phyloP scores from a whole-genome alignment of 164 flowering plant species.

The Saururus chinensis region DNA sequence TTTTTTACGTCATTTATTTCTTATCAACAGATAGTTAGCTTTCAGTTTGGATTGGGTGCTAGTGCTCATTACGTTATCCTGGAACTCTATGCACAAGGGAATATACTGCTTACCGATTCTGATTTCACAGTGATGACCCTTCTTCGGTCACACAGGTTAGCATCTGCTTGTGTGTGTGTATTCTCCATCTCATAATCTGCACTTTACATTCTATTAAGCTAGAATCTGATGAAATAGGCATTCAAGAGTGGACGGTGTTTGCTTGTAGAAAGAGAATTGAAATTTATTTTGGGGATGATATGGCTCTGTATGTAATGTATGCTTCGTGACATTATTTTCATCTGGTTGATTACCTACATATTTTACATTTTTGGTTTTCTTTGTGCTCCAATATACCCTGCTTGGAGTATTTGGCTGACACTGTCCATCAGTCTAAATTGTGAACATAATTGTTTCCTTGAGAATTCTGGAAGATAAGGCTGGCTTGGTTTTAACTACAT shows the following conservation, averaged over 20 bases:
- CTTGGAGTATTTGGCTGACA: background rate
- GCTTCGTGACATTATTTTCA: too few relatives aligned
- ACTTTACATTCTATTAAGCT: too few relatives aligned
- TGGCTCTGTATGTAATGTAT: too few relatives aligned
- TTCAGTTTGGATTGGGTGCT: conserved; percentile 87
- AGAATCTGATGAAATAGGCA: too few relatives aligned
- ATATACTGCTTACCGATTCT: conserved; percentile 76
- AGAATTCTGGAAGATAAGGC: too few relatives aligned
- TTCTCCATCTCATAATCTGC: background rate
- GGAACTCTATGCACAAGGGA: conserved; percentile 97
- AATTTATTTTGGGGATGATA: too few relatives aligned
- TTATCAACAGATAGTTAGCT: conserved; percentile 55
- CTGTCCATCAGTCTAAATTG: too few relatives aligned
- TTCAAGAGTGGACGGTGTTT: too few relatives aligned
- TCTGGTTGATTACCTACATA: too few relatives aligned
- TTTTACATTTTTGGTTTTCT: background rate
- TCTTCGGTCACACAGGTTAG: conserved; percentile 90
- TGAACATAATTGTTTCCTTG: background rate
- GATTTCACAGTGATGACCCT: conserved; percentile 82
- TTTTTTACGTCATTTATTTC: background rate
- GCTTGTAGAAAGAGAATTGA: too few relatives aligned
- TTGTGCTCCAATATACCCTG: background rate
- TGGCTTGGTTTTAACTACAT: background rate
- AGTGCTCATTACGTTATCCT: conserved; percentile 82
- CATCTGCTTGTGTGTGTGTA: background rate